Conservation (phyloP, 495 filamentous ascomycete genomes). For the Annulohypoxylon bovei region DNA sequence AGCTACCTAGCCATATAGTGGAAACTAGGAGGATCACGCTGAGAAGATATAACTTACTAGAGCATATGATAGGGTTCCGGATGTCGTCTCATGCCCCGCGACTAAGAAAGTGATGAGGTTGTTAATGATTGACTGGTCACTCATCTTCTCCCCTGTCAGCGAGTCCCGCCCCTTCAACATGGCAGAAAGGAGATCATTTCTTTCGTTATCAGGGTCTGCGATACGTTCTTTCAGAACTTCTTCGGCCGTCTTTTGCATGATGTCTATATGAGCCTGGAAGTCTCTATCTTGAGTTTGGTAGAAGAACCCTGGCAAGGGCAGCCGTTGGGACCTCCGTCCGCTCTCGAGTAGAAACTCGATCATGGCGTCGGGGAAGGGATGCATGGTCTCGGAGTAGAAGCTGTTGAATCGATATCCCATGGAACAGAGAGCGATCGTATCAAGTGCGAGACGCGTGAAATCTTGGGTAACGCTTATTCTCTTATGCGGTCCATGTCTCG, state of each 20-base stretch:
- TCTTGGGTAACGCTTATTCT: conserved; percentile 66
- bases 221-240: conserved; percentile 65
- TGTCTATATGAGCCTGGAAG: conserved; percentile 61
- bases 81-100: conserved; percentile 76
- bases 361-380: conserved; percentile 70
- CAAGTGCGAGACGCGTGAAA: conserved; percentile 73
- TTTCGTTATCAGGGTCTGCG: conserved; percentile 48
- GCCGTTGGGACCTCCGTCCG: conserved; percentile 56
- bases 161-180: conserved; percentile 70
- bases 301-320: conserved; percentile 59
- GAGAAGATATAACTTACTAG: conserved; percentile 10
- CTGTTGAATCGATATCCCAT: conserved; percentile 77
- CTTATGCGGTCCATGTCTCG: conserved; percentile 62
- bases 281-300: conserved; percentile 58
- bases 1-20: not conserved
- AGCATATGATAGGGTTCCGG: conserved; percentile 58
- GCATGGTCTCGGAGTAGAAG: conserved; percentile 68
- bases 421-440: conserved; percentile 72
- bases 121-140: conserved; percentile 63
- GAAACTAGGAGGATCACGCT: not conserved
- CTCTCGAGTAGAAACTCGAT: conserved; percentile 60
- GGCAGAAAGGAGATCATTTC: conserved; percentile 72
- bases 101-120: conserved; percentile 75
- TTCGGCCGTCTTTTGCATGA: conserved; percentile 59
- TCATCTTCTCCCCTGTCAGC: conserved; percentile 66